Conservation (phyloP, 148 eudicot species). For the Amaranthus cruentus region DNA sequence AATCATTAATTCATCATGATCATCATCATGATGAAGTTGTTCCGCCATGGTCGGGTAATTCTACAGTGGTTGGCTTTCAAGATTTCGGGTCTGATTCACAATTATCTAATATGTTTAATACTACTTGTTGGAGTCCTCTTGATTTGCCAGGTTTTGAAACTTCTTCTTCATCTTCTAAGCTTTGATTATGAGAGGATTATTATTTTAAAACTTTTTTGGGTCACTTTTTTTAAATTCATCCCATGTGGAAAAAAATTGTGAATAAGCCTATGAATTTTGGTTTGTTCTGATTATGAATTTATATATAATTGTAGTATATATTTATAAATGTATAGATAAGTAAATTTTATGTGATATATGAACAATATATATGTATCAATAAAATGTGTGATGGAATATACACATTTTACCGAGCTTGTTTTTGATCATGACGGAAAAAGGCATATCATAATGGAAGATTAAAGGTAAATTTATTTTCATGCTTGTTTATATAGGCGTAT, state of each 20-base stretch:
- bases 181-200: constrained; percentile 1
- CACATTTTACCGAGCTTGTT: background rate
- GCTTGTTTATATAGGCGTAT: too few relatives aligned
- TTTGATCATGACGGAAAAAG: too few relatives aligned
- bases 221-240: background rate
- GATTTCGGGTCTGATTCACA: constrained; percentile 20
- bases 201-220: constrained; percentile 2
- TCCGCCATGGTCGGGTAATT: constrained; percentile 20
- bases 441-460: too few relatives aligned
- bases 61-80: background rate
- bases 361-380: constrained; percentile 10
- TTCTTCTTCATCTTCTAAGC: constrained; percentile 21
- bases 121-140: constrained; percentile 29
- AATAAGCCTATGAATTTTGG: constrained; percentile 24
- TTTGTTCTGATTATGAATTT: constrained; percentile 3
- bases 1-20: background rate
- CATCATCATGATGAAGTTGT: constrained; percentile 12
- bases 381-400: background rate
- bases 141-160: constrained; percentile 31
- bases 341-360: background rate
- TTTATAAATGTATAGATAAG: constrained; percentile 23
- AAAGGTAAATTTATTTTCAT: too few relatives aligned
- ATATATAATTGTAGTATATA: background rate
- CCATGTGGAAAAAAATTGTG: constrained; percentile 17
- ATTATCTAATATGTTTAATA: constrained; percentile 19